Evolutionary conservation across 2,329 filamentous ascomycete genomes (phyloP).

Genomic region (Aspergillus brasiliensis): DNA sequence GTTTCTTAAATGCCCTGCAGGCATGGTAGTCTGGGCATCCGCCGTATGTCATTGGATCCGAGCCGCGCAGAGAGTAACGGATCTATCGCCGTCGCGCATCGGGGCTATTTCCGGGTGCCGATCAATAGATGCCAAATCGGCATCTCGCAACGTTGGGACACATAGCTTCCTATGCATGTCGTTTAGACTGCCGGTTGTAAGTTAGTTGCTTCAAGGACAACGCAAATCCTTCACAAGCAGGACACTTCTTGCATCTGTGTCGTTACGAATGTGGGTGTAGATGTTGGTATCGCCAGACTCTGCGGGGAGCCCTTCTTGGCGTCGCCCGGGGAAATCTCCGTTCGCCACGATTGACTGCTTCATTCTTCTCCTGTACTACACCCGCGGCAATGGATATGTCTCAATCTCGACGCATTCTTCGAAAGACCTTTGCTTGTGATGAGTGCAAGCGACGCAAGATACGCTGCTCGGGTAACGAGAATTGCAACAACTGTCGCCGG

Average conservation of each 20-base stretch:
- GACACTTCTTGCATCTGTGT: too few species aligned
- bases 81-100: slow-evolving; percentile 3
- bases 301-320: neutral
- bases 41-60: too few species aligned
- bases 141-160: neutral
- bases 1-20: neutral
- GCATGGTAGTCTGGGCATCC: neutral
- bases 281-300: neutral
- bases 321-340: neutral
- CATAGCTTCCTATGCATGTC: neutral
- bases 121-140: neutral
- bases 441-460: slow-evolving; percentile 24
- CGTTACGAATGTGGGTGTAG: neutral
- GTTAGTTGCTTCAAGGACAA: neutral
- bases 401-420: slow-evolving; percentile 17
- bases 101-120: neutral
- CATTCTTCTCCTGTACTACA: neutral
- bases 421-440: slow-evolving; percentile 23
- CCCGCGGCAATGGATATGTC: neutral
- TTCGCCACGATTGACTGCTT: neutral
- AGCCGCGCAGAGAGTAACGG: neutral
- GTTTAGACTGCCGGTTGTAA: neutral
- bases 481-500: slow-evolving; percentile 19
- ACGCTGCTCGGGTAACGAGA: slow-evolving; percentile 23
- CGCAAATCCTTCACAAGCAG: neutral